A percentile compares a stretch with the other conserved stretches of the same genome.
phyloP scores from a whole-genome alignment of 1,139 yeast genomes.

The Kodamaea arcana region DNA sequence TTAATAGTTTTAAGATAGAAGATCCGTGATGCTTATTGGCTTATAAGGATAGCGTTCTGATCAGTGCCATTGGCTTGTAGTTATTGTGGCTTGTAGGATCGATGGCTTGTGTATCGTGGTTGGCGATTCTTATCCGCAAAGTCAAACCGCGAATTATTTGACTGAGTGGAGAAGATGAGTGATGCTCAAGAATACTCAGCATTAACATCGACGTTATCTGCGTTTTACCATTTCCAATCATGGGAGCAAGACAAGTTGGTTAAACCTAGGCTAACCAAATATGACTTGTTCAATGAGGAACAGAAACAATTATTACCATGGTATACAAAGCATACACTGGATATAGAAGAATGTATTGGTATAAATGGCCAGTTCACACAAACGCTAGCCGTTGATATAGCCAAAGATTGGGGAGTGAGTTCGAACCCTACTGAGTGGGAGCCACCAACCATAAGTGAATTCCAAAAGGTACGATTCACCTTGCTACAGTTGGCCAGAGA shows the following conservation, averaged over 20 bases:
- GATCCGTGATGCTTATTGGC: no score
- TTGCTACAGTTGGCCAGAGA: slow-evolving; percentile 67
- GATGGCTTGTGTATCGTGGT: no score
- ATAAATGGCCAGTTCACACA: slow-evolving; percentile 48
- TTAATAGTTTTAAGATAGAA: not conserved
- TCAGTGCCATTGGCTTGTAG: no score
- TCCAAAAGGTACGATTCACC: slow-evolving; percentile 59
- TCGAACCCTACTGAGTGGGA: slow-evolving; percentile 43
- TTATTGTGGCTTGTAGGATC: no score
- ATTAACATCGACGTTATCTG: slow-evolving; percentile 35
- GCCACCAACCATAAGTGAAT: slow-evolving; percentile 40
- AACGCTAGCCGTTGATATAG: slow-evolving; percentile 43
- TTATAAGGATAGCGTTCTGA: no score
- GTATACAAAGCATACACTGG: slow-evolving; percentile 44
- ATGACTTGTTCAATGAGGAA: slow-evolving; percentile 26
- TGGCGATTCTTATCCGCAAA: no score
- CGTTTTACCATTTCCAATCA: slow-evolving; percentile 31
- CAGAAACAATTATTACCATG: slow-evolving; percentile 49
- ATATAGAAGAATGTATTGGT: slow-evolving; percentile 43
- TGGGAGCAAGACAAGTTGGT: slow-evolving; percentile 35
- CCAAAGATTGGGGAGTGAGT: slow-evolving; percentile 53
- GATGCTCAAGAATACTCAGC: slow-evolving; percentile 35
- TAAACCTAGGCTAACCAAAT: slow-evolving; percentile 31
- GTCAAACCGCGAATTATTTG: no score
- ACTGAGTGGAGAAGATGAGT: no score